Evolutionary conservation across 495 filamentous ascomycete species (phyloP).

Genomic region (Aspergillus hancockii): DNA sequence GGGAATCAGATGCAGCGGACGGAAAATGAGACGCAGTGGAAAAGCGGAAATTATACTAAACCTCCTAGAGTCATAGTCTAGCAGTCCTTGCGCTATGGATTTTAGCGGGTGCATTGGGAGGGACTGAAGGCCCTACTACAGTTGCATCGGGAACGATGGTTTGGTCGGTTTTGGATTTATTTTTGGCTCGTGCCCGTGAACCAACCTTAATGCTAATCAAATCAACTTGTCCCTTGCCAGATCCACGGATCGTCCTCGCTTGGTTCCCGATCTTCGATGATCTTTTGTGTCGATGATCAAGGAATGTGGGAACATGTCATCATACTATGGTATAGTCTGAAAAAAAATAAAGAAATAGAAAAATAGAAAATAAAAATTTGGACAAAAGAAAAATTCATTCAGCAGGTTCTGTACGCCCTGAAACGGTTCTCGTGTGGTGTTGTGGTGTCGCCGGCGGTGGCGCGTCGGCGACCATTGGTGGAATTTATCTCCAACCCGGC

Average conservation of each 20-base stretch:
- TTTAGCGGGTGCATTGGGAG: neutral
- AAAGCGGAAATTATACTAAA: neutral
- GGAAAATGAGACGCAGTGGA: neutral
- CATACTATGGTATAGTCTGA: no score
- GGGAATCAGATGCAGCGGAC: neutral
- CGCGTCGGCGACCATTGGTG: neutral
- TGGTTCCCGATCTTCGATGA: slow-evolving; percentile 16
- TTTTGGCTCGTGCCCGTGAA: slow-evolving; percentile 5
- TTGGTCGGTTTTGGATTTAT: neutral
- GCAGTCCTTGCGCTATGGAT: neutral
- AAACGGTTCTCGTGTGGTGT: no score
- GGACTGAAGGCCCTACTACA: no score
- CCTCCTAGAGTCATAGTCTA: neutral
- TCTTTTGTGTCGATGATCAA: slow-evolving; percentile 3
- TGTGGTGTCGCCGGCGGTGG: neutral
- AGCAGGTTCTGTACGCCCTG: no score
- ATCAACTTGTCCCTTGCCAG: neutral
- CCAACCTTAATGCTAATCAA: neutral
- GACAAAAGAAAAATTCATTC: no score
- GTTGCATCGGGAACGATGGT: neutral
- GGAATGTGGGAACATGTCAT: neutral
- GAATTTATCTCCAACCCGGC: neutral
- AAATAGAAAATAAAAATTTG: no score
- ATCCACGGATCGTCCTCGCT: slow-evolving; percentile 20
- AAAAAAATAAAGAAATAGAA: no score